Percentiles rank a stretch among this genome's conserved stretches.
Evolutionary conservation across 2,329 filamentous ascomycete genomes (phyloP).

Genomic region (Colletotrichum sp.): DNA sequence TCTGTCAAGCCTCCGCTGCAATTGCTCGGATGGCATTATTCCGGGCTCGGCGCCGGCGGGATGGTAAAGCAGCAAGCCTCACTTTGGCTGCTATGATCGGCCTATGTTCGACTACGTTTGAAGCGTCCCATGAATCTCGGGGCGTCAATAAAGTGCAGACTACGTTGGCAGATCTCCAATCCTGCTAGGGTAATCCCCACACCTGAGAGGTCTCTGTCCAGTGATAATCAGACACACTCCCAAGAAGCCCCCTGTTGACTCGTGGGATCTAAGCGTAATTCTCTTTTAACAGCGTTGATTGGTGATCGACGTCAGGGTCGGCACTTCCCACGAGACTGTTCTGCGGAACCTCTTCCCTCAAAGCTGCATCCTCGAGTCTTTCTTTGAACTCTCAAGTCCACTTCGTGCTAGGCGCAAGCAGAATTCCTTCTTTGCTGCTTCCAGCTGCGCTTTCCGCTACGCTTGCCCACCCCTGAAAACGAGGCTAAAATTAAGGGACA

Average conservation of each 20-base stretch:
- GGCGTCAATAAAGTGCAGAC: not conserved
- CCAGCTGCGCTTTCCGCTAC: not conserved
- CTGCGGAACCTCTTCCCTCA: not conserved
- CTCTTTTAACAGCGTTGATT: not conserved
- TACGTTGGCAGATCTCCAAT: not conserved
- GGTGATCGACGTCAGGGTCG: not conserved
- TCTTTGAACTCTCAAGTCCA: not conserved
- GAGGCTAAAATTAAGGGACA: not conserved
- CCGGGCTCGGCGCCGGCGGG: not conserved
- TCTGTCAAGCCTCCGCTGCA: not conserved
- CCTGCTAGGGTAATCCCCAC: not conserved
- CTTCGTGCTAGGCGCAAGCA: rapidly evolving
- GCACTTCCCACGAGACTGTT: not conserved
- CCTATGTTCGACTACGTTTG: not conserved
- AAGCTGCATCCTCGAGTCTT: not conserved
- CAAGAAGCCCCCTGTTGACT: not conserved
- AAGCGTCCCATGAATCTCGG: not conserved
- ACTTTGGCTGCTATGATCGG: too few species aligned
- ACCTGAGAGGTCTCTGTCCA: not conserved
- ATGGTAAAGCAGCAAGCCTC: not conserved
- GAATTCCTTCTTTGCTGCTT: not conserved
- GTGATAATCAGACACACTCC: not conserved
- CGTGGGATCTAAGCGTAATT: not conserved
- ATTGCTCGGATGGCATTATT: not conserved
- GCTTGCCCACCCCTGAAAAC: not conserved